A percentile compares a stretch with the other conserved stretches of the same genome.
These are phyloP conservation scores for Tolypocladium tundrense DNA, from an alignment of 2,329 filamentous ascomycete species.

Conservation along the genomic window DNA sequence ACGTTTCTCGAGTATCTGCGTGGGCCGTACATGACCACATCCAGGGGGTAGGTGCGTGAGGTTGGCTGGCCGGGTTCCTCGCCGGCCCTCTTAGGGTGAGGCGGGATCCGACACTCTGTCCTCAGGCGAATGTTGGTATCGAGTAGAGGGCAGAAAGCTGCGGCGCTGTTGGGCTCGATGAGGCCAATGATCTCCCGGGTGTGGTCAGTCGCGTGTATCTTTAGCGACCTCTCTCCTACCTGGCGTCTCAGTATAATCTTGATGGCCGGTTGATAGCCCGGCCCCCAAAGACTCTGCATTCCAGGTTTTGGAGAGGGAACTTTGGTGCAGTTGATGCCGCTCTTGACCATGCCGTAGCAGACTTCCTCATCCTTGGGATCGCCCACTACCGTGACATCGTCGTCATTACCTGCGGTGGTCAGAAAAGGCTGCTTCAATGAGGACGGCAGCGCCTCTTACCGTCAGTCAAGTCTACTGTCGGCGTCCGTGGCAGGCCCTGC, in stretches of 20 bases:
- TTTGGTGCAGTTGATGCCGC: slow-evolving; percentile 53
- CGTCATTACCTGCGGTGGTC: slow-evolving; percentile 37
- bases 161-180: slow-evolving; percentile 58
- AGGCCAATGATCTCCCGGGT: slow-evolving; percentile 62
- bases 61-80: slow-evolving; percentile 55
- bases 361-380: slow-evolving; percentile 60
- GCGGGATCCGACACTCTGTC: slow-evolving; percentile 60
- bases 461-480: slow-evolving; percentile 49
- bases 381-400: slow-evolving; percentile 46
- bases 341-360: slow-evolving; percentile 70
- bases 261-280: slow-evolving; percentile 59
- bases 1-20: slow-evolving; percentile 54
- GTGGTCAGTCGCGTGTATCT: slow-evolving; percentile 66
- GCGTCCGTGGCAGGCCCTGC: slow-evolving; percentile 18
- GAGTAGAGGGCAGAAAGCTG: slow-evolving; percentile 61
- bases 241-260: slow-evolving; percentile 59
- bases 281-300: slow-evolving; percentile 45
- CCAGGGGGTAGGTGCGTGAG: slow-evolving; percentile 52
- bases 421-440: slow-evolving; percentile 5
- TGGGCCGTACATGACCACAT: slow-evolving; percentile 72
- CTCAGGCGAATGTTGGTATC: slow-evolving; percentile 58
- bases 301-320: slow-evolving; percentile 62
- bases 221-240: slow-evolving; percentile 41
- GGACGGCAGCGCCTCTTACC: slow-evolving; percentile 20
- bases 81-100: slow-evolving; percentile 49